Base-by-base conservation (phyloP, 306 rosid species). In the Heteromeles arbutifolia region DNA sequence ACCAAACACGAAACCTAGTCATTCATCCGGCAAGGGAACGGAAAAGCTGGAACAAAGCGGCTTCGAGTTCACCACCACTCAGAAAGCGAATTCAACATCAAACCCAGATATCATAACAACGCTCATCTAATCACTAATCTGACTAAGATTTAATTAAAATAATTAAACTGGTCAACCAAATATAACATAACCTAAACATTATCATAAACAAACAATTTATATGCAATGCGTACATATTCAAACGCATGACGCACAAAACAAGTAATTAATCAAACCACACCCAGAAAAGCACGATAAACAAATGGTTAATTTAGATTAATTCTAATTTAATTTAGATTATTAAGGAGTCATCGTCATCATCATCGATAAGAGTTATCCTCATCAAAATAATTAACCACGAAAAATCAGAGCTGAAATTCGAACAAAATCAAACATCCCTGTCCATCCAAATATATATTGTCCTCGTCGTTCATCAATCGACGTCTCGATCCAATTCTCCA, bases 31-130 rank as follows among this genome's bases (percentile, higher is more conserved):
- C 93, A 89, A 85, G 90, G 68, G 70, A 85, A 83, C 92, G 86
- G 89, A 85, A 82, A 90, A 88, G 74, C 87, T 48, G 70, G 96
- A 90, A 77, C 82, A 90, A 89, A 84, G 89, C 62, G 76, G 83
- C 88, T 88, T 88, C 90, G 92, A 93, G 91, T 86, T 85, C 93
- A 82, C 77, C 85, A 84, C 90, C 90, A 80, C 74, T 83, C 79
- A 86, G 86, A 87, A 87, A 86, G 90, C 75, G 78, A 75, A 77
- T 74, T 86, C 73, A 82, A 72, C 70, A 77, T 74, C 67, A 83
- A 74, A 75, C 82, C 86, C 84, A 66, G 85, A 84, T 75, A 77
- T 53, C 48, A 53, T 22, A 74, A 83, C 78, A 85, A 74, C 63
- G 70, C 81, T 43, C 13, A 6, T 48, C 28, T 24, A 58, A 8